Conservation (phyloP, 2,329 filamentous ascomycete species). For the Cryphonectria carpinicola region DNA sequence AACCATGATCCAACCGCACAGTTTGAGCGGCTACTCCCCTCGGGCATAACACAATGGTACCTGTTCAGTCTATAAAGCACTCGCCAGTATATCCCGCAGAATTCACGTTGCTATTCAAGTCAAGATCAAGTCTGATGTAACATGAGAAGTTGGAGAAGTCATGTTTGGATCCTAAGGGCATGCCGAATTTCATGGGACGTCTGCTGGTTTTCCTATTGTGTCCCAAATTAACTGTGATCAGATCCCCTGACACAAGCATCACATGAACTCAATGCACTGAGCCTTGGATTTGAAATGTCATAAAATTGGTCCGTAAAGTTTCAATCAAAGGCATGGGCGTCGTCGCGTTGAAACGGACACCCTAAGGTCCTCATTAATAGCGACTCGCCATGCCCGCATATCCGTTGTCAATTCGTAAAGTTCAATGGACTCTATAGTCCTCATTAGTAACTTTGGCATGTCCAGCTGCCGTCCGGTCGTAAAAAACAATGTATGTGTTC, state of each 20-base stretch:
- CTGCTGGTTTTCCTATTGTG: too few species aligned
- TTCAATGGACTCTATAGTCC: background rate
- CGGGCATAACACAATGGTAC: background rate
- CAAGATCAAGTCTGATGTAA: background rate
- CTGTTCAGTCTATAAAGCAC: background rate
- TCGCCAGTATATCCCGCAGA: background rate
- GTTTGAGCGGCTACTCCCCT: background rate
- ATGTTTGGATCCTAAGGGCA: too few species aligned
- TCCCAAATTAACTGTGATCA: too few species aligned
- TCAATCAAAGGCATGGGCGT: background rate
- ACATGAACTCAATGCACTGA: background rate
- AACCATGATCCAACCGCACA: background rate
- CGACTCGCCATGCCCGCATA: background rate
- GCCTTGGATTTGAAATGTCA: background rate
- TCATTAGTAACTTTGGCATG: background rate
- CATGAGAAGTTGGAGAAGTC: background rate
- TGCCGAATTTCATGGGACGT: too few species aligned
- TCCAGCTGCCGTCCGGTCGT: background rate
- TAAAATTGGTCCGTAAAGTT: background rate
- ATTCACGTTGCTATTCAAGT: too few species aligned
- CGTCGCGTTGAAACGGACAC: background rate
- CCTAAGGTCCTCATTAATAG: background rate
- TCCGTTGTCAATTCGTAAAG: background rate
- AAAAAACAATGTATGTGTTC: background rate
- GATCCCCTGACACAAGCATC: too few species aligned